Conservation (phyloP, 2,329 filamentous ascomycete genomes). For the Botrytis deweyae region DNA sequence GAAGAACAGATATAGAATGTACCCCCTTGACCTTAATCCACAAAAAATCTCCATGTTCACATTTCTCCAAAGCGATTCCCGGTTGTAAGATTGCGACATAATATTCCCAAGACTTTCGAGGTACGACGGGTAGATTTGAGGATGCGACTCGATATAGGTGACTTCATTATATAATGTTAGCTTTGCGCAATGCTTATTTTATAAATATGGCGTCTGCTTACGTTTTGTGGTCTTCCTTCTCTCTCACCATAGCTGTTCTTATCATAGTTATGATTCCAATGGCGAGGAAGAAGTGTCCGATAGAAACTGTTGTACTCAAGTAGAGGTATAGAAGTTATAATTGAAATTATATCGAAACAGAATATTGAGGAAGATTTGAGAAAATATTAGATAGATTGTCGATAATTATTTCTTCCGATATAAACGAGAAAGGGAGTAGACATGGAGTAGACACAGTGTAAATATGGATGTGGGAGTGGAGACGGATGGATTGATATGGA, state of each 20-base stretch:
- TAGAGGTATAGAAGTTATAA: background rate
- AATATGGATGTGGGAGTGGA: background rate
- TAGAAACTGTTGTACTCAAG: too few relatives aligned
- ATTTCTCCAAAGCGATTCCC: background rate
- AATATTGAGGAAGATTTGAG: background rate
- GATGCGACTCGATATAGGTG: slow-evolving; percentile 6
- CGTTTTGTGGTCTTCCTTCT: background rate
- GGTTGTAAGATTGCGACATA: slow-evolving; percentile 10
- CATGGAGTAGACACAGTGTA: background rate
- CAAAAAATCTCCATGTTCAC: slow-evolving; percentile 5
- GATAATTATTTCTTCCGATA: background rate
- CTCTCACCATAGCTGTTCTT: background rate
- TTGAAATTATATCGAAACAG: background rate
- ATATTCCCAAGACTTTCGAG: slow-evolving; percentile 8
- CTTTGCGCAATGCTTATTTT: background rate
- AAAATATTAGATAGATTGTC: background rate
- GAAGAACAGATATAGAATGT: background rate
- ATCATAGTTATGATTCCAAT: background rate
- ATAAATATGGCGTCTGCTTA: background rate
- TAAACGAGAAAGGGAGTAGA: background rate
- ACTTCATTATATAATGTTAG: background rate
- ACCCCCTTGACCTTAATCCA: background rate
- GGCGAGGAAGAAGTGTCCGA: background rate
- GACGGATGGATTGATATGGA: background rate
- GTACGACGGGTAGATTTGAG: background rate